phyloP scores from a whole-genome alignment of 2,329 filamentous ascomycete species.

The Acephala macrosclerotiorum region DNA sequence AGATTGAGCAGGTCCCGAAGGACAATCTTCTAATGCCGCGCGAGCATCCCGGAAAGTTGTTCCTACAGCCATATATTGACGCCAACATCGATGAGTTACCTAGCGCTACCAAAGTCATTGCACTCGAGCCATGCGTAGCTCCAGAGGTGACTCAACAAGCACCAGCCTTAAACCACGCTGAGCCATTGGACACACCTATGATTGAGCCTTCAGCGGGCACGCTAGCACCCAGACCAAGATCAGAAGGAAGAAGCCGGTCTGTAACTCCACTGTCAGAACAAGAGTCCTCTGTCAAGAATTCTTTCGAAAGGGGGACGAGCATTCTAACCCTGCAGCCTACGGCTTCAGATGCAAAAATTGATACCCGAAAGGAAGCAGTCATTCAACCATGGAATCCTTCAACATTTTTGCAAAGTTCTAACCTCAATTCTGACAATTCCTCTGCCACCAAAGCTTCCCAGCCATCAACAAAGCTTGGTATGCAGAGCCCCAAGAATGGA shows the following conservation, averaged over 20 bases:
- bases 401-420: neutral
- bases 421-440: no score
- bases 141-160: constrained; percentile 23
- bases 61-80: constrained; percentile 33
- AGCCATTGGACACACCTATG: neutral
- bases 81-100: constrained; percentile 28
- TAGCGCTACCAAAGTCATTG: constrained; percentile 6
- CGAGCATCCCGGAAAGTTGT: constrained; percentile 18
- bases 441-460: no score
- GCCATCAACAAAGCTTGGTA: neutral
- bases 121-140: constrained; percentile 26
- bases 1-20: constrained; percentile 31
- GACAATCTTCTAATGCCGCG: constrained; percentile 34
- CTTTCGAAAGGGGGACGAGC: neutral
- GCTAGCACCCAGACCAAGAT: neutral
- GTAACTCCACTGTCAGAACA: constrained; percentile 3
- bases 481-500: neutral
- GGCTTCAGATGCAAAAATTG: neutral
- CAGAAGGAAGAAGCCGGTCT: constrained; percentile 13
- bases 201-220: neutral
- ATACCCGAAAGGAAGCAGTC: constrained; percentile 9
- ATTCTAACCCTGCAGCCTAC: neutral
- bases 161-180: constrained; percentile 10
- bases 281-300: neutral
- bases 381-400: constrained; percentile 4